These are phyloP conservation scores for Hevea brasiliensis DNA, from an alignment of 345 rosid genomes.

Conservation along the genomic window DNA sequence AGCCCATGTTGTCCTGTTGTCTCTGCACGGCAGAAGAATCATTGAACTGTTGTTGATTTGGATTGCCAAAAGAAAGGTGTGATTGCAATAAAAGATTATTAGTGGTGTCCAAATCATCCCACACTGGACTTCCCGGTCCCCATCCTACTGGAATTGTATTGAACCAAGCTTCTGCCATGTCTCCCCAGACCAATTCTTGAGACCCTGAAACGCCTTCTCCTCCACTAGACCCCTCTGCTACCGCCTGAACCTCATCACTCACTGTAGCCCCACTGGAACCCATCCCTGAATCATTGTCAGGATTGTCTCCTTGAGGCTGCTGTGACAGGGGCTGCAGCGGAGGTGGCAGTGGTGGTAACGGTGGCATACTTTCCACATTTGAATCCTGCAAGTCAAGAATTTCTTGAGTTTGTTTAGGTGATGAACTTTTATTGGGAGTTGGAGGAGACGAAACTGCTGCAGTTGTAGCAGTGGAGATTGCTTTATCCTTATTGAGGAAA, in stretches of 20 bases:
- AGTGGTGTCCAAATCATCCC: slow-evolving; percentile 79
- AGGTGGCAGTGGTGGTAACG: neutral
- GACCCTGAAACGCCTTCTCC: slow-evolving; percentile 38
- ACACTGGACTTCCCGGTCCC: slow-evolving; percentile 89
- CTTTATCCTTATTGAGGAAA: slow-evolving; percentile 57
- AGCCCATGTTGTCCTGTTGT: slow-evolving; percentile 29
- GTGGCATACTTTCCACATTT: slow-evolving; percentile 12
- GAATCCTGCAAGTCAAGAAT: slow-evolving; percentile 16
- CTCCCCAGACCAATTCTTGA: slow-evolving; percentile 67
- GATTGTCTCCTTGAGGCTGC: slow-evolving; percentile 31
- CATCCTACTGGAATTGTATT: slow-evolving; percentile 76
- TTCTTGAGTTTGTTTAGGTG: slow-evolving; percentile 28
- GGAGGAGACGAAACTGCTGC: slow-evolving; percentile 31
- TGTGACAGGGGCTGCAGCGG: slow-evolving; percentile 9
- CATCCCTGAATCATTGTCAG: slow-evolving; percentile 40
- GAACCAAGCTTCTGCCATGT: slow-evolving; percentile 79
- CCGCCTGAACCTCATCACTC: slow-evolving; percentile 30
- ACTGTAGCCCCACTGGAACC: slow-evolving; percentile 35
- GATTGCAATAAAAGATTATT: slow-evolving; percentile 49
- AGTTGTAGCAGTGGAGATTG: slow-evolving; percentile 30
- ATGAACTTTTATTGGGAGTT: slow-evolving; percentile 23
- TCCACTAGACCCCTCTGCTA: slow-evolving; percentile 19
- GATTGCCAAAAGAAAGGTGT: slow-evolving; percentile 44
- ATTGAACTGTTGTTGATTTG: slow-evolving; percentile 25
- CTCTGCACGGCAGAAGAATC: slow-evolving; percentile 33